These are phyloP conservation scores for Rhodotorula sp. DNA, from an alignment of 1,284 basidiomycete genomes.

Conservation along the genomic window DNA sequence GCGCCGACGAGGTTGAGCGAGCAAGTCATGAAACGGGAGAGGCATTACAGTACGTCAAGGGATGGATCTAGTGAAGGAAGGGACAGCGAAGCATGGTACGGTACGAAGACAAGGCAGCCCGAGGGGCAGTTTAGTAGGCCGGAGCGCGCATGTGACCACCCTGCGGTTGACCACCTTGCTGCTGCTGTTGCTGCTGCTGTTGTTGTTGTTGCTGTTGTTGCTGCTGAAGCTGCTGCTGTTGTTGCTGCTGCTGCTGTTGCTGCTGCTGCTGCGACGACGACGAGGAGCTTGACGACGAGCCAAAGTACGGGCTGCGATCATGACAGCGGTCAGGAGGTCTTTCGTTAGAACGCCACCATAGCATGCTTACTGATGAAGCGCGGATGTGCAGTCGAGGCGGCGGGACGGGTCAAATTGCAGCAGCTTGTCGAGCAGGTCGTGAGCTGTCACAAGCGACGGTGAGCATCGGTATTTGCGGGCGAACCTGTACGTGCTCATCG, in stretches of 20 bases:
- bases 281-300: constrained; percentile 2
- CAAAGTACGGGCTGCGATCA: constrained; percentile 7
- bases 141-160: too few species aligned
- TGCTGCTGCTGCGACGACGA: neutral
- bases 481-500: too few species aligned
- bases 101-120: too few species aligned
- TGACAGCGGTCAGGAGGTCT: neutral
- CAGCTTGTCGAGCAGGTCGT: constrained; percentile 86
- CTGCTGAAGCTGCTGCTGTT: constrained; percentile 4
- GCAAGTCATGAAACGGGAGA: too few species aligned
- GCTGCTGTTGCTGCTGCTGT: too few species aligned
- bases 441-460: neutral
- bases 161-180: neutral
- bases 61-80: neutral
- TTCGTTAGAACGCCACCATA: neutral
- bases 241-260: neutral
- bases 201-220: constrained; percentile 1
- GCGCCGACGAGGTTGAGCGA: too few species aligned
- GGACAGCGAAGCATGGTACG: neutral
- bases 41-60: too few species aligned
- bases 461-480: too few species aligned
- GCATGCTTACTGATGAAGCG: constrained; percentile 66
- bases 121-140: too few species aligned
- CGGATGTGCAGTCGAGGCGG: constrained; percentile 87
- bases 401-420: constrained; percentile 95